Base-by-base conservation (phyloP, 2,329 filamentous ascomycete genomes). In the Phyllosticta paracitricarpa region DNA sequence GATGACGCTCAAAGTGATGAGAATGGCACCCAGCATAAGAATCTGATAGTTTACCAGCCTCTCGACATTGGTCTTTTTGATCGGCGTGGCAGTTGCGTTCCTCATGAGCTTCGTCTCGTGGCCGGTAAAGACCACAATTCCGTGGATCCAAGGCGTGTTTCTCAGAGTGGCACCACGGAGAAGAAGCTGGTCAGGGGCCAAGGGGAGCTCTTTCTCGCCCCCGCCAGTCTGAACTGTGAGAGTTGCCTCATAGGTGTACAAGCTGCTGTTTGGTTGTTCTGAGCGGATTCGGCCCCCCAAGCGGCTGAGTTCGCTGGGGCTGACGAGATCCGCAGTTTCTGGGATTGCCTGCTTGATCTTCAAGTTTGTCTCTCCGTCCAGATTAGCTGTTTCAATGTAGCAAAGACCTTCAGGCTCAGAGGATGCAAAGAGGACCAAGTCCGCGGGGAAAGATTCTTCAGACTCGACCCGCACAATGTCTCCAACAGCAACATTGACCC, bases 71-170 rank as follows among this genome's bases (percentile, higher is more conserved):
- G 94, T 99, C 61, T 93, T 89, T 79, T 99, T 99, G 78, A 99
- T 99, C 5, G 94, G 95, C 1, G 94, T 89, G 4, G 93, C 93
- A 2, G 93, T 99, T 19, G 94, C 95, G 72, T 99, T 99, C 67
- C 94, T 87, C 94, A 99, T 97, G 65, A 99, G 82, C 76, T 99
- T 99, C 6, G 94, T 97, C 77, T 99, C 94, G 75, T 99, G 94
- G 58, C 94, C 94, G 2, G 91, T 96, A 70, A 97, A 99, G 17
- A 99, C 93, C 60, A 99, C 94, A 19, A 96, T 84, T 51, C 93
- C 94, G 72, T 99, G 91, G 56, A 97, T 86, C 93, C 94, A 99
- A 30, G 92, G 93, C 1, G 94, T 99, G 70, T 99, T 99, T 68
- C 94, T 85, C 61, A 99, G 79, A 1, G 92, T 97, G 24, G 94